Evolutionary conservation across 2,329 filamentous ascomycete species (phyloP).

Genomic region (Penicillium polonicum): DNA sequence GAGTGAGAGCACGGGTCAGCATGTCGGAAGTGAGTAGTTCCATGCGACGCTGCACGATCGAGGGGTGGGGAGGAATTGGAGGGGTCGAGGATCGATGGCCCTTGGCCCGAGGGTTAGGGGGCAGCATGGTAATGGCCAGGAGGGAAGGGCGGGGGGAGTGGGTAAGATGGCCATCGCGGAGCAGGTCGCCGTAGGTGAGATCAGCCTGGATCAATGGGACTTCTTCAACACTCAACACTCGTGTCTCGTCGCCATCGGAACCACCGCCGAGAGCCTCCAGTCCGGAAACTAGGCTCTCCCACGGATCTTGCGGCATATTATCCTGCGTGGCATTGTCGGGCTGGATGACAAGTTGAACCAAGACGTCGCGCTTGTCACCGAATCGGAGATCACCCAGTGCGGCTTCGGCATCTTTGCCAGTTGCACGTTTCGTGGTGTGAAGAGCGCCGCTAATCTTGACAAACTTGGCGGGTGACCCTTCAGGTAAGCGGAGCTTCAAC

Average conservation of each 20-base stretch:
- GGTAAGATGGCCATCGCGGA: slow-evolving; percentile 80
- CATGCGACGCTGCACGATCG: slow-evolving; percentile 94
- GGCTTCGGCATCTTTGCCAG: slow-evolving; percentile 90
- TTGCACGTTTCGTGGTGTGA: slow-evolving; percentile 93
- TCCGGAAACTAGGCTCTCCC: slow-evolving; percentile 96
- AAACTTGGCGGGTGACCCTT: slow-evolving; percentile 96
- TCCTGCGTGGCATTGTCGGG: slow-evolving; percentile 82
- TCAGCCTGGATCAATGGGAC: slow-evolving; percentile 94
- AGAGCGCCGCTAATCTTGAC: slow-evolving; percentile 97
- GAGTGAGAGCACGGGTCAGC: slow-evolving; percentile 85
- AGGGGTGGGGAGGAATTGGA: slow-evolving; percentile 90
- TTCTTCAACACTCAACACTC: slow-evolving; percentile 84
- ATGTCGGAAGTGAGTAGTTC: slow-evolving; percentile 97
- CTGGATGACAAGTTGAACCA: slow-evolving; percentile 89
- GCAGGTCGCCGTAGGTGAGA: slow-evolving; percentile 86
- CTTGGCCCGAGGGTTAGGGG: slow-evolving; percentile 65
- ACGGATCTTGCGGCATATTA: slow-evolving; percentile 84
- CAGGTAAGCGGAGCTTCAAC: slow-evolving; percentile 86
- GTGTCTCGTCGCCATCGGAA: slow-evolving; percentile 79
- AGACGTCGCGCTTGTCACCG: slow-evolving; percentile 89
- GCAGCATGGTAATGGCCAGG: slow-evolving; percentile 89
- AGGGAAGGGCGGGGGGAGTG: slow-evolving; percentile 87
- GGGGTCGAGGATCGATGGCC: slow-evolving; percentile 59
- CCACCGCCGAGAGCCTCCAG: slow-evolving; percentile 89
- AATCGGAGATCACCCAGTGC: slow-evolving; percentile 88